Percentiles rank a stretch among this genome's conserved stretches.
Evolutionary conservation across 805 yeast genomes (phyloP).

Genomic region (Zygosaccharomyces gambellarensis): DNA sequence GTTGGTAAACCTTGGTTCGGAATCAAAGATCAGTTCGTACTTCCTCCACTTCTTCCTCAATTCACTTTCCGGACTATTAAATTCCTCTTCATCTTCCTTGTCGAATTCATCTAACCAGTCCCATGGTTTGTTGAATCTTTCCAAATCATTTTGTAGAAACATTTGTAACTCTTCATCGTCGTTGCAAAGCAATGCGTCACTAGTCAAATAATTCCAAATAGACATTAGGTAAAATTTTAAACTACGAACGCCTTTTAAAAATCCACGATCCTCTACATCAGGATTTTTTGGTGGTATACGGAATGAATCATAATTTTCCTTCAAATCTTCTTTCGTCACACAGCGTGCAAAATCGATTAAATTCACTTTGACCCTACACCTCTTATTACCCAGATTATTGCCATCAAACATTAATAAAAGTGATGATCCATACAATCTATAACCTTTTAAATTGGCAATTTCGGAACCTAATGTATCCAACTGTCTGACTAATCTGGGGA

Average conservation of each 20-base stretch:
- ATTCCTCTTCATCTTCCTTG: constrained; percentile 31
- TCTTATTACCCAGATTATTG: constrained; percentile 18
- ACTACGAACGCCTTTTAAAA: constrained; percentile 74
- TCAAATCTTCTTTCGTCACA: constrained; percentile 57
- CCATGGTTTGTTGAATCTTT: constrained; percentile 25
- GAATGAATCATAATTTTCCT: constrained; percentile 36
- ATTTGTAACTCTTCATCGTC: constrained; percentile 23
- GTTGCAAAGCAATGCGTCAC: constrained; percentile 30
- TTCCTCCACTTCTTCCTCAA: constrained; percentile 36
- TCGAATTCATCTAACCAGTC: constrained; percentile 41
- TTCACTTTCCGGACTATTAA: constrained; percentile 28
- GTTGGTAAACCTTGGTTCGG: constrained; percentile 33
- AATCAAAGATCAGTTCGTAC: constrained; percentile 34
- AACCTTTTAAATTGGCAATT: constrained; percentile 57
- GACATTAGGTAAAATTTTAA: constrained; percentile 59
- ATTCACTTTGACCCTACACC: constrained; percentile 45
- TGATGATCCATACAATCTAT: constrained; percentile 88
- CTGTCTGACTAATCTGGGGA: constrained; percentile 60
- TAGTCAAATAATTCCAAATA: constrained; percentile 55
- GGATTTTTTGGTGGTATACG: constrained; percentile 71
- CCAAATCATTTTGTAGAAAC: constrained; percentile 19
- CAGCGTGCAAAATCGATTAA: constrained; percentile 96
- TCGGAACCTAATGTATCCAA: constrained; percentile 54
- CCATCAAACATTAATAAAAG: constrained; percentile 88
- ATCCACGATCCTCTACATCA: constrained; percentile 68